These are phyloP conservation scores for Rickenella mellea DNA, from an alignment of 768 basidiomycete genomes.

Conservation along the genomic window DNA sequence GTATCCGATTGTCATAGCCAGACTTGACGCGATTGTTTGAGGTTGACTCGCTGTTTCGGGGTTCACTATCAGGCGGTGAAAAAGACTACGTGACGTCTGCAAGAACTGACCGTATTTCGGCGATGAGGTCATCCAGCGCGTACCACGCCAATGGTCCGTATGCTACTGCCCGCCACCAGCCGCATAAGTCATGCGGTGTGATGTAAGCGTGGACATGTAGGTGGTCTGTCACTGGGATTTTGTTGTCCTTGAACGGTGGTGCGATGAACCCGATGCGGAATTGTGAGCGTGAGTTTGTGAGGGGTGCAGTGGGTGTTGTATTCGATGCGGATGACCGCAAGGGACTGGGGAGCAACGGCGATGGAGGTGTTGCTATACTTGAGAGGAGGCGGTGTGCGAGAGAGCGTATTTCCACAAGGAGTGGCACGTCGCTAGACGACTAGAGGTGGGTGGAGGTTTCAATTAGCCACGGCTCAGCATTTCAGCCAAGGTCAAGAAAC, in stretches of 20 bases:
- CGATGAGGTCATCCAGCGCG: conserved; percentile 66
- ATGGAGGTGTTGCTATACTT: conserved; percentile 25
- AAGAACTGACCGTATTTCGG: conserved; percentile 60
- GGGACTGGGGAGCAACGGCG: conserved; percentile 24
- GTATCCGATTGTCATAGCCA: conserved; percentile 45
- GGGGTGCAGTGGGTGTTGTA: conserved; percentile 15
- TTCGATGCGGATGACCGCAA: conserved; percentile 10
- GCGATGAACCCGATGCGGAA: conserved; percentile 74
- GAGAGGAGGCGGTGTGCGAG: conserved; percentile 48
- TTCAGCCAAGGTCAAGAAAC: conserved; percentile 25
- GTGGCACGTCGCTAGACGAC: conserved; percentile 69
- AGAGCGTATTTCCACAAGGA: conserved; percentile 54
- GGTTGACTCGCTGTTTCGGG: conserved; percentile 54
- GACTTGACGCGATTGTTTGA: conserved; percentile 83
- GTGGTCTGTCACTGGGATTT: conserved; percentile 74
- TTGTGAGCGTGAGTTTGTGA: conserved; percentile 18
- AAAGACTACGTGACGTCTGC: not conserved
- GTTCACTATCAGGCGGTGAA: conserved; percentile 3
- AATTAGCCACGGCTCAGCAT: no score
- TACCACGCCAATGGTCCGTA: conserved; percentile 70
- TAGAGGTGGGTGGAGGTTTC: no score
- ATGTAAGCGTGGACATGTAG: conserved; percentile 72
- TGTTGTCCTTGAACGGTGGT: conserved; percentile 66
- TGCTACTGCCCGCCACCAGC: conserved; percentile 65
- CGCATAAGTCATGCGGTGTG: conserved; percentile 50